These are phyloP conservation scores for Anthoceros angustus DNA, from an alignment of 225 moss, liverwort and hornwort species.

Conservation along the genomic window DNA sequence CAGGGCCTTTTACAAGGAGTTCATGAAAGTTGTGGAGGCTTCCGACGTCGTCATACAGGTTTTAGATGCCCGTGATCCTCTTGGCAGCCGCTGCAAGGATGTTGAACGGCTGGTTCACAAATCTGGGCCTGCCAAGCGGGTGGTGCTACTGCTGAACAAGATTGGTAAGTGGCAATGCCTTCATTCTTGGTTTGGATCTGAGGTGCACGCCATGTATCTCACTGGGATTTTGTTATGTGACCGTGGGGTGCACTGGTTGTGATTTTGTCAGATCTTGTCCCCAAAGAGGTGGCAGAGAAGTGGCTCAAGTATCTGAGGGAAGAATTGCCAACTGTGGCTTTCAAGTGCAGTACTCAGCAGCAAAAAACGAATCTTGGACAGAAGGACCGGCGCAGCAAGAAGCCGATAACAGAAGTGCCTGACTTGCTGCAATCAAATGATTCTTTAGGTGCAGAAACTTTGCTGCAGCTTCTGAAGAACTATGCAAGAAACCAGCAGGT, in stretches of 20 bases:
- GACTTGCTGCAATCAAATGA: constrained; percentile 42
- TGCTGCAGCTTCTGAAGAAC: constrained; percentile 66
- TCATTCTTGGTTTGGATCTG: background rate
- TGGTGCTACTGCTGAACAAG: constrained; percentile 75
- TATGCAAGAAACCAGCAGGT: constrained; percentile 67
- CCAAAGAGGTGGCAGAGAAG: constrained; percentile 67
- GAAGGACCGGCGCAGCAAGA: constrained; percentile 29
- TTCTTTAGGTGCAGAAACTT: constrained; percentile 71
- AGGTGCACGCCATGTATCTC: background rate
- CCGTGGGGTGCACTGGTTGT: background rate
- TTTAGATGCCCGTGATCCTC: constrained; percentile 79
- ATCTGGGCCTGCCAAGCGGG: constrained; percentile 59
- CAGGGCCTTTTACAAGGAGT: constrained; percentile 55
- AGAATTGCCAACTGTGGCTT: constrained; percentile 75
- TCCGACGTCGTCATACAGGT: constrained; percentile 79
- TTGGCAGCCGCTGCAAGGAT: constrained; percentile 75
- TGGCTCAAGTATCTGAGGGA: constrained; percentile 74
- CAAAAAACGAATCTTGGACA: constrained; percentile 44
- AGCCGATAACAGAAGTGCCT: constrained; percentile 22
- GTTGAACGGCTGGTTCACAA: constrained; percentile 62
- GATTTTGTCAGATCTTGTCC: constrained; percentile 55
- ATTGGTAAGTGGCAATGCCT: constrained; percentile 28
- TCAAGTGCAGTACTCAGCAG: constrained; percentile 76
- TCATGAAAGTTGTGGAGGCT: constrained; percentile 77
- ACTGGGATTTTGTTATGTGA: background rate